Evolutionary conservation across 352 stramenopile genomes (phyloP).

Genomic region (Hyaloperonospora brassicae): DNA sequence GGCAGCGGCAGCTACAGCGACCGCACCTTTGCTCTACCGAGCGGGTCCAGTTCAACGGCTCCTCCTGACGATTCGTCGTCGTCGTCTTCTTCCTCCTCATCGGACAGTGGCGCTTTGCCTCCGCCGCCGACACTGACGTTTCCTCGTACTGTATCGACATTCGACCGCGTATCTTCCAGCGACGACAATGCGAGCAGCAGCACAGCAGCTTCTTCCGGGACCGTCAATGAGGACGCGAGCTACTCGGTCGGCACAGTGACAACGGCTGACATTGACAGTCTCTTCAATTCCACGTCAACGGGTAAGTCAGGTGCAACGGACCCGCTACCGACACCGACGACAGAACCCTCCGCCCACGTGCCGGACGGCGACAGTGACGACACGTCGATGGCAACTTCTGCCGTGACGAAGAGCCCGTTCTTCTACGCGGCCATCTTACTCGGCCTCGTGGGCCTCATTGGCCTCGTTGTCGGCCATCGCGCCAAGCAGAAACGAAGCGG

Average conservation of each 20-base stretch:
- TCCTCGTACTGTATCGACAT: not conserved
- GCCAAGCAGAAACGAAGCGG: conserved; percentile 23
- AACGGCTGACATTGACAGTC: too few relatives aligned
- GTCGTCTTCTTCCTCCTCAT: conserved; percentile 1
- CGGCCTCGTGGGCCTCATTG: conserved; percentile 15
- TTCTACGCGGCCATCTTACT: conserved; percentile 42
- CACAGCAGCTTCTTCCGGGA: not conserved
- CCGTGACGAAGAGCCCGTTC: conserved; percentile 28
- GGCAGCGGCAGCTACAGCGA: not conserved
- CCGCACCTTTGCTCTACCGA: not conserved
- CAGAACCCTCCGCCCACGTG: not conserved
- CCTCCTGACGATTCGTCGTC: not conserved
- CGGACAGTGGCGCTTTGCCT: conserved; percentile 1
- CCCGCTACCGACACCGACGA: not conserved
- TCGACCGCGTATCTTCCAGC: not conserved
- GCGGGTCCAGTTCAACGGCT: not conserved
- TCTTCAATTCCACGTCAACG: too few relatives aligned
- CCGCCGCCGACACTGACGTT: not conserved
- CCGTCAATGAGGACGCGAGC: not conserved
- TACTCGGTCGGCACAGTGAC: not conserved
- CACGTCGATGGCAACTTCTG: conserved; percentile 12
- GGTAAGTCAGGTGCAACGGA: not conserved
- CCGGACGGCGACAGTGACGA: conserved; percentile 4
- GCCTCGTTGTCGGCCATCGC: conserved; percentile 19
- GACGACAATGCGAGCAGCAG: not conserved